Percentiles rank a stretch among this genome's conserved stretches.
These are phyloP conservation scores for Asterophora lycoperdoides DNA, from an alignment of 768 basidiomycete genomes.

Conservation along the genomic window DNA sequence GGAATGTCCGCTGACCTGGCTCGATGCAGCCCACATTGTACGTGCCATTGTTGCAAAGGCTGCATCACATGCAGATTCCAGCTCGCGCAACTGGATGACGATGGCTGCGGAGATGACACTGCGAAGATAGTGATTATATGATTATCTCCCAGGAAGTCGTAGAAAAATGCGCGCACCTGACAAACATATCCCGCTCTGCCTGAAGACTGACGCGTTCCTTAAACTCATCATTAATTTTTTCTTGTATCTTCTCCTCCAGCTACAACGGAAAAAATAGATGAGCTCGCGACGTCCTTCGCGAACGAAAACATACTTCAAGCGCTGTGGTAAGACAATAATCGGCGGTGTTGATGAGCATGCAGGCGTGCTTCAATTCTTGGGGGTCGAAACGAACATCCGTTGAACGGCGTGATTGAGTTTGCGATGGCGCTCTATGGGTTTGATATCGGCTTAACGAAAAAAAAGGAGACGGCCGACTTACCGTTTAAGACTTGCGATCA, in stretches of 20 bases:
- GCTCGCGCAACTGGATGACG: constrained; percentile 71
- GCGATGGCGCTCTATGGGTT: constrained; percentile 31
- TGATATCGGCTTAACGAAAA: constrained; percentile 8
- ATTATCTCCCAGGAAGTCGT: background rate
- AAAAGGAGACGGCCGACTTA: constrained; percentile 18
- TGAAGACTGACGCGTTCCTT: constrained; percentile 81
- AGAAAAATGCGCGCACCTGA: constrained; percentile 50
- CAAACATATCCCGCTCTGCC: constrained; percentile 82
- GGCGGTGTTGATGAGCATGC: constrained; percentile 92
- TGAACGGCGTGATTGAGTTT: constrained; percentile 57
- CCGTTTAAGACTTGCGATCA: constrained; percentile 73
- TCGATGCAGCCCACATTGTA: constrained; percentile 72
- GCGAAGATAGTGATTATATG: background rate
- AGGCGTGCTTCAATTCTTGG: constrained; percentile 73
- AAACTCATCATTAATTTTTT: constrained; percentile 72
- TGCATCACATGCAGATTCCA: constrained; percentile 81
- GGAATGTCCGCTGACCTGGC: constrained; percentile 85
- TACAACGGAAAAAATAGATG: constrained; percentile 25
- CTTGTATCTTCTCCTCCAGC: constrained; percentile 90
- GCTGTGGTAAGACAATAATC: constrained; percentile 96
- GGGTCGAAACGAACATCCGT: constrained; percentile 75
- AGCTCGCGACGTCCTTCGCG: background rate
- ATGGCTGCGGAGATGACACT: constrained; percentile 88
- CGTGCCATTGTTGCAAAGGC: constrained; percentile 73
- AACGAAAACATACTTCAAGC: constrained; percentile 52